Percentiles rank a stretch among this genome's conserved stretches.
Conservation (phyloP, 139 green algal genomes). For the Picochlorum costavermella region DNA sequence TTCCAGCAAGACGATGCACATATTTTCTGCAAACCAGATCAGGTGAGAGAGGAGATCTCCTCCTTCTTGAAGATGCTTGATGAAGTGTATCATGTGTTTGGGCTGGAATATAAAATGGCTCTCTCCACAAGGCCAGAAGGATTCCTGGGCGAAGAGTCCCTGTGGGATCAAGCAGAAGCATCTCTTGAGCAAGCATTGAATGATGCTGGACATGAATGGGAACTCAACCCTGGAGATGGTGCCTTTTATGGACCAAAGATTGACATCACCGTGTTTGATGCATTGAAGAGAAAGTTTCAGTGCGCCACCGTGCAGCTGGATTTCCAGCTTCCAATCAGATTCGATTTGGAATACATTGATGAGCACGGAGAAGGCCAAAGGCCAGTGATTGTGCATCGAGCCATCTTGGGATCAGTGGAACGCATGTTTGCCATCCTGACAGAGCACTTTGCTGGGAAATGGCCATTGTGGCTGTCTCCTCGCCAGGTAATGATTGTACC, state of each 20-base stretch:
- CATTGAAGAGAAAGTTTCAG: slow-evolving; percentile 94
- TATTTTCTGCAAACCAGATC: slow-evolving; percentile 94
- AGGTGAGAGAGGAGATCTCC: slow-evolving; percentile 74
- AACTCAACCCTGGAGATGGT: slow-evolving; percentile 86
- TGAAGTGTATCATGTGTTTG: slow-evolving; percentile 89
- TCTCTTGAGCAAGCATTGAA: slow-evolving; percentile 81
- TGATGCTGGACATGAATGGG: slow-evolving; percentile 55
- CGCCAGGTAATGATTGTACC: slow-evolving; percentile 96
- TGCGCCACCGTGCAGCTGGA: slow-evolving; percentile 98
- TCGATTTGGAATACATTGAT: slow-evolving; percentile 63
- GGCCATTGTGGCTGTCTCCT: slow-evolving; percentile 93
- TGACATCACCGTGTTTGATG: slow-evolving; percentile 87
- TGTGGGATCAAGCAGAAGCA: slow-evolving; percentile 87
- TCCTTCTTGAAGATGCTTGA: slow-evolving; percentile 80
- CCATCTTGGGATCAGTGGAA: slow-evolving; percentile 92
- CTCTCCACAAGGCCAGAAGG: slow-evolving; percentile 84
- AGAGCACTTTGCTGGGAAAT: slow-evolving; percentile 97
- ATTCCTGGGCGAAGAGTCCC: slow-evolving; percentile 79
- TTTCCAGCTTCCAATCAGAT: slow-evolving; percentile 97
- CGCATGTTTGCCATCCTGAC: slow-evolving; percentile 99
- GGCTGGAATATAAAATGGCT: slow-evolving; percentile 86
- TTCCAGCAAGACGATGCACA: slow-evolving; percentile 99
- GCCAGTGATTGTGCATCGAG: slow-evolving; percentile 95
- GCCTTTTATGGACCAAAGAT: slow-evolving; percentile 99
- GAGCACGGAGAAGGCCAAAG: slow-evolving; percentile 47